Base-by-base conservation (phyloP, 2,329 filamentous ascomycete genomes). In the Colletotrichum paranaense region DNA sequence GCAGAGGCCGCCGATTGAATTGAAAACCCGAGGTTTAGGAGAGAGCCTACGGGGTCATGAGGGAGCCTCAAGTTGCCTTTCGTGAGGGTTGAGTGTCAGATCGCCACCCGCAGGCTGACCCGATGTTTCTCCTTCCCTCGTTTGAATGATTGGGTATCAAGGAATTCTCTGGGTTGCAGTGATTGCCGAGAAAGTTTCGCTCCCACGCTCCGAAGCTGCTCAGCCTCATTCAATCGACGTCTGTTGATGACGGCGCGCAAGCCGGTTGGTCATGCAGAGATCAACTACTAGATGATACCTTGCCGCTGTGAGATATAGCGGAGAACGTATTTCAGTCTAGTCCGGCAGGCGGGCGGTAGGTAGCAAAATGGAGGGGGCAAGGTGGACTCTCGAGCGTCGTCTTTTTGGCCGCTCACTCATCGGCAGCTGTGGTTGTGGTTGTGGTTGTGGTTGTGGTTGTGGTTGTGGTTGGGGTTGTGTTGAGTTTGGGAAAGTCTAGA, bases 141-240 rank as follows among this genome's bases (percentile, higher is more conserved):
- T 49, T 49, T 8, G 19, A 49, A 49, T n/a, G 32, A n/a, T 22
- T 7, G 22, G 52, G 5, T 24, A 5, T 63, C 38, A 42, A 42
- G 16, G 16, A 42, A 16, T 42, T 42, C 19, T 42, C 16, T n/a
- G 60, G 49, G 49, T 64, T 24, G 62, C 53, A 53, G 16, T 42
- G 62, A 56, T 62, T 52, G 67, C 71, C 62, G 30, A 73, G 49
- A 73, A 62, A 71, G 71, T 73, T 73, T 71, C 52, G 67, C 42
- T 28, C 46, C 38, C 22, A 38, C 52, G 67, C 42, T 28, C 55
- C 38, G 26, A 38, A 62, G 67, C 49, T 73, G 60, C 71, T 73
- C 71, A 73, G 71, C 71, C 71, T 66, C 71, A 57, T 30, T 71
- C 26, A 46, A 57, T 56, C 46, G 49, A 38, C 56, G 57, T 57